A percentile compares a stretch with the other conserved stretches of the same genome.
phyloP scores from a whole-genome alignment of 2,329 filamentous ascomycete genomes.

The Celoporthe dispersa region DNA sequence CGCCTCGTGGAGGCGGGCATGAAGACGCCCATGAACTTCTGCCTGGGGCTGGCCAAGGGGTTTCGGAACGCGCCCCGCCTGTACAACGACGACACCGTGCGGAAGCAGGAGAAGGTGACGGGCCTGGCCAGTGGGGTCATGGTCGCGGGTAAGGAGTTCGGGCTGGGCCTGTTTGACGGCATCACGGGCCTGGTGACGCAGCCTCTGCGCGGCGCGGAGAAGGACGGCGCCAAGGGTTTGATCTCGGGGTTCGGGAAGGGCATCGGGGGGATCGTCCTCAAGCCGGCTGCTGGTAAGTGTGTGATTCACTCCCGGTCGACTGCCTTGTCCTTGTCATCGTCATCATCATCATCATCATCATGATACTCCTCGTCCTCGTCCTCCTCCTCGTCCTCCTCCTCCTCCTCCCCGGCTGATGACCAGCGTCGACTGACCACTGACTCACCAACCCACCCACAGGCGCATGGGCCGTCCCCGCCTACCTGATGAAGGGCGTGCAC shows the following conservation, averaged over 20 bases:
- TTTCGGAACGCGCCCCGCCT: slow-evolving; percentile 87
- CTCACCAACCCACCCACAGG: slow-evolving; percentile 41
- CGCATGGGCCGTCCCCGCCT: slow-evolving; percentile 75
- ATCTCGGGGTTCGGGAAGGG: slow-evolving; percentile 83
- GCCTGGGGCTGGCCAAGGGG: slow-evolving; percentile 78
- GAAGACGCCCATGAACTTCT: slow-evolving; percentile 84
- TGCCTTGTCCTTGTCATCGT: not conserved
- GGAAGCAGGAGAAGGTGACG: slow-evolving; percentile 79
- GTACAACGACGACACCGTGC: slow-evolving; percentile 82
- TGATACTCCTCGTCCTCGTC: not conserved
- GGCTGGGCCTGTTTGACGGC: slow-evolving; percentile 78
- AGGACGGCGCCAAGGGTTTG: slow-evolving; percentile 60
- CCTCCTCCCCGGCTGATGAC: not conserved
- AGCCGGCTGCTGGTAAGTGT: slow-evolving; percentile 74
- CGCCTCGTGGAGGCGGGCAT: slow-evolving; percentile 77
- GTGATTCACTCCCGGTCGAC: not conserved
- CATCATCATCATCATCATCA: not conserved
- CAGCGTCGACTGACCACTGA: slow-evolving; percentile 6
- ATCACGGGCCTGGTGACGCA: slow-evolving; percentile 81
- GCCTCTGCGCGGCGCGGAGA: slow-evolving; percentile 64
- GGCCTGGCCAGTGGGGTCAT: slow-evolving; percentile 75
- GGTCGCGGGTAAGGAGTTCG: slow-evolving; percentile 79
- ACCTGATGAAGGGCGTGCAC: slow-evolving; percentile 81
- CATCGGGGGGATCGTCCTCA: slow-evolving; percentile 78
- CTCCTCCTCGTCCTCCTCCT: not conserved